Base-by-base conservation (phyloP, 257 asterid genomes). In the Solanum gracilifrons region DNA sequence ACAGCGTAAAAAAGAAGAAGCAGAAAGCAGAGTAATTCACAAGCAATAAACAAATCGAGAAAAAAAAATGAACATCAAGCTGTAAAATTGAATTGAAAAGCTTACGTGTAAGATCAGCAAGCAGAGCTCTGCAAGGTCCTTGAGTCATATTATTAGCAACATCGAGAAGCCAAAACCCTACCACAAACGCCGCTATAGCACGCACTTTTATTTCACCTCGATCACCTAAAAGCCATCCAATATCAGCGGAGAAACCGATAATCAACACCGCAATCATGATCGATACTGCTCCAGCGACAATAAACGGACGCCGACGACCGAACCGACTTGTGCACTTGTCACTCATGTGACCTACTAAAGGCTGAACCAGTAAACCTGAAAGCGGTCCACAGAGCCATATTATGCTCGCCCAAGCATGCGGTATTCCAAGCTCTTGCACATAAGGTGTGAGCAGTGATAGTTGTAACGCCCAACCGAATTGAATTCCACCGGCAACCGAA, bases 401-500 rank as follows among this genome's bases (percentile, higher is more conserved):
- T 31, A 96, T 92, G 37, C 98, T 96, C 8, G 99, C 92, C 96
- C 96, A 96, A 2, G 93, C 95, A 93, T 96, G 99, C 13, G 98
- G 96, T 58, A 96, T 93, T 15, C 99, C 98, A 68, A 96, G 98
- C 89, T 96, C 96, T 48, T 96, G 99, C 31, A 95, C 98, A 89
- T 96, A 96, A 0, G 99, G 98, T 10, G 98, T 95, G 25, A 96
- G 86, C 2, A 96, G 87, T 2, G 97, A 95, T 7, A 94, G 89
- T 83, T 96, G 98, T 39, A 96, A 88, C 18, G 99, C 99, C 99
- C 99, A 96, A 2, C 99, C 99, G 89, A 95, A 96, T 89, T 96
- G 99, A n/a, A 96, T 95, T 43, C 99, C 99, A 86, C 98, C 89
- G 2, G 98, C 98, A 12, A 96, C 95, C 5, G 99, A 94, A 1